Evolutionary conservation across 2,329 filamentous ascomycete species (phyloP), one percentile per base, ranked within the genome.

Genomic region (Zelopaecilomyces penicillatus): DNA sequence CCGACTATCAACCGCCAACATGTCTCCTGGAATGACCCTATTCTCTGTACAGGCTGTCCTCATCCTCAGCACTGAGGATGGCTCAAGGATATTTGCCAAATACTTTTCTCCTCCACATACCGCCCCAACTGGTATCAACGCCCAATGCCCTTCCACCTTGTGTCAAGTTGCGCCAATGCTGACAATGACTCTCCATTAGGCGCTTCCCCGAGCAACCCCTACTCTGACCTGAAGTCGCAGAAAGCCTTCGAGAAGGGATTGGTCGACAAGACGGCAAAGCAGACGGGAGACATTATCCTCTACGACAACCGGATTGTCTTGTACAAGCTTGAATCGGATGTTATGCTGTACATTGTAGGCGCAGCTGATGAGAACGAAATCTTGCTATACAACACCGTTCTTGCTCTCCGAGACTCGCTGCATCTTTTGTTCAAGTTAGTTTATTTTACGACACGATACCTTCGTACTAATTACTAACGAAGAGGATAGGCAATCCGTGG

Each of bases 271-370:
- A 97, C 93, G 11, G 84, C 86, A 54, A 98, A 97, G 75, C 88
- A 94, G 70, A 90, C 81, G 10, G 88, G 85, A 57, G 93, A 97
- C 70, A 93, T 98, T 58, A 94, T 98, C 56, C 80, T 98, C 45
- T 97, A 96, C 70, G 93, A 98, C 69, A 94, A 94, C 70, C 82
- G 88, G 58, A 85, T 98, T 50, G 88, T 97, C 44, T 83, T 97
- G 42, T 98, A 96, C 76, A 98, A 98, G 80, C 85, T 85, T 71
- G 93, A 98, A 73, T 89, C 87, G 56, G 93, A 98, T 65, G 86
- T 97, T 46, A 96, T 96, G 85, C 80, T 81, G 62, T 97, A 97
- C 64, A 85, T 97, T 28, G 87, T 98, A 8, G 91, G 91, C 53
- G 82, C 83, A 44, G 77, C 87, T 43, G 88, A 96, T 43, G 93